Evolutionary conservation across 169 alveolate genomes (phyloP).

Genomic region (Theileria sp.): DNA sequence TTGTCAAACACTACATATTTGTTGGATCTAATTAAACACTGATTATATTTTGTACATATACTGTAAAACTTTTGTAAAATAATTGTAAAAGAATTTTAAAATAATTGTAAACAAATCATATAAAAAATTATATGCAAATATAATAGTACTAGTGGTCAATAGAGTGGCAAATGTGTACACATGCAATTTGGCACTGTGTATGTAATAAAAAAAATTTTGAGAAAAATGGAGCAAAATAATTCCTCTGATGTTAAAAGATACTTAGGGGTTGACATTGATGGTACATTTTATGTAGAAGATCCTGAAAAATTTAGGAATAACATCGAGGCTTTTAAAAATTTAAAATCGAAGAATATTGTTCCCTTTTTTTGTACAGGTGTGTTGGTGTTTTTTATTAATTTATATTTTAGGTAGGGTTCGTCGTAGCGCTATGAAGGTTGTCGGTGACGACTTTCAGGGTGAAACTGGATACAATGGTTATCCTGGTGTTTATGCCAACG

Average conservation of each 20-base stretch:
- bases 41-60: neutral
- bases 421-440: conserved; percentile 15
- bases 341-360: neutral
- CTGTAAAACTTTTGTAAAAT: neutral
- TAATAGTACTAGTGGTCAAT: neutral
- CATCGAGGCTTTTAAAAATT: conserved; percentile 34
- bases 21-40: neutral
- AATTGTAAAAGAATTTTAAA: neutral
- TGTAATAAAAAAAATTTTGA: neutral
- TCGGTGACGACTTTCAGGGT: conserved; percentile 33
- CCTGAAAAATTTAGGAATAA: conserved; percentile 17
- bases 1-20: neutral
- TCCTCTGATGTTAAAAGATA: neutral
- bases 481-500: conserved; percentile 67
- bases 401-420: conserved; percentile 17
- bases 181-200: neutral
- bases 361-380: conserved; percentile 66
- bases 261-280: conserved; percentile 36
- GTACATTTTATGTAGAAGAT: conserved; percentile 54
- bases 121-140: too few species aligned
- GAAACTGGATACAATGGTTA: conserved; percentile 55
- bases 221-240: neutral
- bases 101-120: neutral
- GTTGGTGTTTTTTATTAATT: neutral
- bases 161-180: neutral